Percentiles rank a stretch among this genome's conserved stretches.
Conservation (phyloP, 2,329 filamentous ascomycete genomes). For the Malbranchea cinnamomea region DNA sequence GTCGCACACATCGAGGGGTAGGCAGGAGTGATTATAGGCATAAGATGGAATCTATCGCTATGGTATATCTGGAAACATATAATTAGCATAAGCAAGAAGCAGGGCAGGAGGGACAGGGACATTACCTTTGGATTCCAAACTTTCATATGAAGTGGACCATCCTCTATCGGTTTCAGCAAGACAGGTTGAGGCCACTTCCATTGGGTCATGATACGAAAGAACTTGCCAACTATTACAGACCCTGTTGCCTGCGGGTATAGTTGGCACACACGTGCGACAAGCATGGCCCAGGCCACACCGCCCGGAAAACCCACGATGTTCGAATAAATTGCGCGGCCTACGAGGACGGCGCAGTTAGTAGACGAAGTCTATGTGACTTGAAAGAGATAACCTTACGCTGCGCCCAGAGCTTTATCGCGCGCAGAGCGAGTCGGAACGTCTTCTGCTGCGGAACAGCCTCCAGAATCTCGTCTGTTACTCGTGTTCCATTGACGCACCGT, state of each 20-base stretch:
- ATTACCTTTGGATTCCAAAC: slow-evolving; percentile 86
- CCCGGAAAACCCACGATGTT: slow-evolving; percentile 95
- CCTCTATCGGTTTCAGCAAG: slow-evolving; percentile 74
- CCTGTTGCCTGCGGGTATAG: slow-evolving; percentile 86
- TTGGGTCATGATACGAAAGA: slow-evolving; percentile 78
- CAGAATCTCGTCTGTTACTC: slow-evolving; percentile 87
- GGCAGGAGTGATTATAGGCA: slow-evolving; percentile 96
- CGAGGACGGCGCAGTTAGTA: slow-evolving; percentile 8
- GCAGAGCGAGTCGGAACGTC: slow-evolving; percentile 75
- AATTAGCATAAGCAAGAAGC: too few relatives aligned
- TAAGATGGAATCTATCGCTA: slow-evolving; percentile 70
- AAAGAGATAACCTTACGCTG: slow-evolving; percentile 41
- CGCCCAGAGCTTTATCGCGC: slow-evolving; percentile 94
- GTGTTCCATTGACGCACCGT: slow-evolving; percentile 80
- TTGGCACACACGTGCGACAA: slow-evolving; percentile 90
- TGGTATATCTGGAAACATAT: slow-evolving; percentile 47
- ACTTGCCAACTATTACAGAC: slow-evolving; percentile 78
- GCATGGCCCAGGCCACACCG: slow-evolving; percentile 95
- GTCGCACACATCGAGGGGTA: slow-evolving; percentile 98
- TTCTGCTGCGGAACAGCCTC: slow-evolving; percentile 75
- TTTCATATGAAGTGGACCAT: slow-evolving; percentile 62
- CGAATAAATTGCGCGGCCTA: slow-evolving; percentile 73
- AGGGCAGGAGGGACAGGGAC: too few relatives aligned
- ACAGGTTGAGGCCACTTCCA: slow-evolving; percentile 97
- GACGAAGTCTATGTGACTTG: neutral